These are phyloP conservation scores for Lithocarpus polystachyus DNA, from an alignment of 306 rosid genomes.

Conservation along the genomic window DNA sequence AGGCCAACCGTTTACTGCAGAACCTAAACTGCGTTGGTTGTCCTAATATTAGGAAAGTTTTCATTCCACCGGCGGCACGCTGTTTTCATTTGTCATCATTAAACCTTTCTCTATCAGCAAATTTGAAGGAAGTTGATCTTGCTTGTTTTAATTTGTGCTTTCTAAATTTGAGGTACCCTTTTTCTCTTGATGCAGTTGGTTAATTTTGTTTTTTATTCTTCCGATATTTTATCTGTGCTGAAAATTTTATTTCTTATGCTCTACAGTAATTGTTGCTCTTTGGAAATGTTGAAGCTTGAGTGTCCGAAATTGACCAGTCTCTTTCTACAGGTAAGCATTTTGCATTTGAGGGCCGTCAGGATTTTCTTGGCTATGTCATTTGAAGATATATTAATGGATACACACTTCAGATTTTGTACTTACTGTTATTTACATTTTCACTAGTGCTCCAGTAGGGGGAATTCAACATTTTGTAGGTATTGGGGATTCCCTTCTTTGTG, in stretches of 20 bases:
- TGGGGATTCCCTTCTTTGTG: not conserved
- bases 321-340: slow-evolving; percentile 73
- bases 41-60: slow-evolving; percentile 82
- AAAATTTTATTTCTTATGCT: slow-evolving; percentile 11
- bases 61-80: slow-evolving; percentile 77
- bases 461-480: not conserved
- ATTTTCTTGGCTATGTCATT: not conserved
- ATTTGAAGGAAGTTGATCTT: slow-evolving; percentile 88
- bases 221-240: slow-evolving; percentile 2
- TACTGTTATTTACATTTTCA: not conserved
- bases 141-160: slow-evolving; percentile 83
- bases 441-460: not conserved
- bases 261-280: slow-evolving; percentile 73
- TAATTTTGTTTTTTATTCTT: slow-evolving; percentile 8
- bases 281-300: slow-evolving; percentile 83
- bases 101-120: slow-evolving; percentile 78
- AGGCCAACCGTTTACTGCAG: slow-evolving; percentile 72
- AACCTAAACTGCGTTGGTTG: slow-evolving; percentile 94
- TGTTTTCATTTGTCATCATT: slow-evolving; percentile 61
- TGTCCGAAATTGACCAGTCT: slow-evolving; percentile 87
- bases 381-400: not conserved
- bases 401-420: not conserved
- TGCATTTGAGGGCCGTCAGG: not conserved
- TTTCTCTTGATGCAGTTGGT: not conserved
- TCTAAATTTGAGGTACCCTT: slow-evolving; percentile 80